Evolutionary conservation across 2,329 filamentous ascomycete genomes (phyloP), one percentile per base, ranked within the genome.

Genomic region (Cladosporium sp.): DNA sequence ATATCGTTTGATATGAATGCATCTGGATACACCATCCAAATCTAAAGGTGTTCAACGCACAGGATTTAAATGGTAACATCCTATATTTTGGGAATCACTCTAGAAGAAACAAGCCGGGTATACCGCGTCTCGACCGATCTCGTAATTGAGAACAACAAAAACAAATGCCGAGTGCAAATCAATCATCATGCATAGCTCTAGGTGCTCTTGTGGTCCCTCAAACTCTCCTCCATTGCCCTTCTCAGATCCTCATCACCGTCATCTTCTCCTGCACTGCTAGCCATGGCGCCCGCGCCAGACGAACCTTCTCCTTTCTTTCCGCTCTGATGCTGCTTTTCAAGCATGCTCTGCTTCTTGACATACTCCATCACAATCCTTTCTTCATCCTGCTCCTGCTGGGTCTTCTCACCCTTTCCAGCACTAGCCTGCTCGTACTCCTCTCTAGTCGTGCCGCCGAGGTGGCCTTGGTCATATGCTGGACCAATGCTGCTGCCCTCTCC

Each of bases 311-410:
- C 35, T 9, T 56, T 54, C 39, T 40, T 57, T 24, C 51, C 58
- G 44, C 34, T 4, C 68, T 67, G 62, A 62, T 77, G 73, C 68
- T 85, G 78, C 62, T 86, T 85, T 72, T 93, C 89, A 0, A 82
- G 79, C 40, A 90, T 68, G 70, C 87, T 91, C 75, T 91, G 87
- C 75, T 85, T 88, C 78, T 87, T 89, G 39, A 91, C 80, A 70
- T 90, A 91, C 65, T 91, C 87, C 68, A 92, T 71, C 8, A 91
- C 83, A 58, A 88, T 84, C 57, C 90, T 83, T 68, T 92, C 88
- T 67, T 91, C 88, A 71, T 24, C 81, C 78, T 53, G 69, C 70
- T 72, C 70, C 65, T 69, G 70, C 64, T 63, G 59, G 4, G 57
- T 62, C 59, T 62, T 66, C 64, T 68, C 47, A 32, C 58, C 59